These are phyloP conservation scores for Phialemonium atrogriseum DNA, from an alignment of 2,329 filamentous ascomycete species.

Conservation along the genomic window DNA sequence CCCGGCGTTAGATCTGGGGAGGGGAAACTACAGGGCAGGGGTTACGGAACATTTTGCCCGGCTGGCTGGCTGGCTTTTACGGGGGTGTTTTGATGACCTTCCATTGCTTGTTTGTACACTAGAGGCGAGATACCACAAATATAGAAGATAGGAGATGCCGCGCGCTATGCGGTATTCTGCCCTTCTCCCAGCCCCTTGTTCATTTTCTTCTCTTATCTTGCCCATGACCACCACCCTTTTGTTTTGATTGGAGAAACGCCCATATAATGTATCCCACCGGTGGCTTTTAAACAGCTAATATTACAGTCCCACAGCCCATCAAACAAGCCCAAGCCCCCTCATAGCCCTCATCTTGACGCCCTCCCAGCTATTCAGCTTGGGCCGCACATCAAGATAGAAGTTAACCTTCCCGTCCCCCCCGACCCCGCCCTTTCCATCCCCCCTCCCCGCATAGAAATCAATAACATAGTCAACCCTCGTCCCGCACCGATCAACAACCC, in stretches of 20 bases:
- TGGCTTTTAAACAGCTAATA: too few relatives aligned
- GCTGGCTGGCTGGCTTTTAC: not conserved
- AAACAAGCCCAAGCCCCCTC: conserved; percentile 42
- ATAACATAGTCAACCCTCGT: conserved; percentile 88
- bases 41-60: too few relatives aligned
- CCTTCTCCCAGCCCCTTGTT: too few relatives aligned
- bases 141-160: too few relatives aligned
- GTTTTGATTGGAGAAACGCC: too few relatives aligned
- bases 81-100: not conserved
- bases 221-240: too few relatives aligned
- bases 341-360: conserved; percentile 58
- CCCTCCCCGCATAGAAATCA: conserved; percentile 83
- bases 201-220: too few relatives aligned
- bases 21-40: too few relatives aligned
- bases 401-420: conserved; percentile 37
- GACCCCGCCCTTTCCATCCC: conserved; percentile 28
- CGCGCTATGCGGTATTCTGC: too few relatives aligned
- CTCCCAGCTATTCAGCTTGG: conserved; percentile 61
- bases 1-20: too few relatives aligned
- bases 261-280: too few relatives aligned
- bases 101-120: not conserved
- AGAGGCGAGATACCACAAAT: too few relatives aligned
- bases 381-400: conserved; percentile 61
- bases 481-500: conserved; percentile 90
- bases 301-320: conserved; percentile 7